Evolutionary conservation across 2,329 filamentous ascomycete species (phyloP).

Genomic region (Venturia carpophila): DNA sequence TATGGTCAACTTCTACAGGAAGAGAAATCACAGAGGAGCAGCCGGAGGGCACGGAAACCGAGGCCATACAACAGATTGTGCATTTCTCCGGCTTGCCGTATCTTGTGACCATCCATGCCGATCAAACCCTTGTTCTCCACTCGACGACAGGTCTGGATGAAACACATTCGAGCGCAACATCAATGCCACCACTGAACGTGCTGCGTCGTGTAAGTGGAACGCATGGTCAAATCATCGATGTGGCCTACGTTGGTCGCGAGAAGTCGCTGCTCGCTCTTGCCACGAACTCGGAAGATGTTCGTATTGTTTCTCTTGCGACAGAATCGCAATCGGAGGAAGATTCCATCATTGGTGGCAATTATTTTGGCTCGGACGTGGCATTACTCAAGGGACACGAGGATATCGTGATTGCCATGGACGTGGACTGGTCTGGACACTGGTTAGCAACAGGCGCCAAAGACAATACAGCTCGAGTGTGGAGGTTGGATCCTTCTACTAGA

Average conservation of each 20-base stretch:
- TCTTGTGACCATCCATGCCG: constrained; percentile 75
- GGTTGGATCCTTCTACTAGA: constrained; percentile 65
- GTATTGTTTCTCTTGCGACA: constrained; percentile 64
- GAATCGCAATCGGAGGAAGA: constrained; percentile 28
- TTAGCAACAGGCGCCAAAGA: constrained; percentile 94
- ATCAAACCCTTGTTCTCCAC: constrained; percentile 79
- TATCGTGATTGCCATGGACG: constrained; percentile 88
- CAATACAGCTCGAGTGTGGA: constrained; percentile 87
- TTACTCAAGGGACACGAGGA: constrained; percentile 86
- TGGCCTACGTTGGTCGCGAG: constrained; percentile 76
- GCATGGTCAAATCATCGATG: constrained; percentile 94
- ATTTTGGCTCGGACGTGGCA: constrained; percentile 85
- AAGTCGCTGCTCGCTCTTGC: constrained; percentile 78
- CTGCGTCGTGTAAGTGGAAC: constrained; percentile 85
- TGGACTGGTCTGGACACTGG: constrained; percentile 97
- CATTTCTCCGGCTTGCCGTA: constrained; percentile 58
- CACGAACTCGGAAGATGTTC: constrained; percentile 89
- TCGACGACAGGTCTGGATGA: constrained; percentile 41
- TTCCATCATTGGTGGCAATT: constrained; percentile 36
- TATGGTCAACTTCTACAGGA: constrained; percentile 75
- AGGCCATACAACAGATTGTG: constrained; percentile 64
- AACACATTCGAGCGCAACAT: constrained; percentile 32
- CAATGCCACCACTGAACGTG: constrained; percentile 51
- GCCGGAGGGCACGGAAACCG: constrained; percentile 49
- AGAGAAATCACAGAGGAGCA: constrained; percentile 74